Base-by-base conservation (phyloP, 1,284 basidiomycete species). In the Hymenochaete sp. region DNA sequence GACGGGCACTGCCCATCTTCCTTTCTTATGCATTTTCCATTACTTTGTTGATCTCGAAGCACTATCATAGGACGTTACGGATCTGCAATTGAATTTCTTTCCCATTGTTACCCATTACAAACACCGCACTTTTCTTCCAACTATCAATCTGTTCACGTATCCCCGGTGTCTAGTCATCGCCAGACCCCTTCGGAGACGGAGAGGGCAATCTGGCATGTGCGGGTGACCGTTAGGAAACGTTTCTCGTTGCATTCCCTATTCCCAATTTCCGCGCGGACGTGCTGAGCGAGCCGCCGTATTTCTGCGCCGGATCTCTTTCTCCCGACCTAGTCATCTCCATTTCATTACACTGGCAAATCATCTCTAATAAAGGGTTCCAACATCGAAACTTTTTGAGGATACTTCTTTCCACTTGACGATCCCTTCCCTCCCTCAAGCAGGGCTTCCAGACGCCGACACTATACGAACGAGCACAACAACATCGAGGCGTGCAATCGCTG, bases 81-180 rank as follows among this genome's bases (percentile, higher is more conserved):
- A 41, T 41, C 39, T 41, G 39, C 27, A 29, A 28, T 41, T 41
- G 13, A 28, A 26, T 27, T 5, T 40, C 39, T 28, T 29, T 41
- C 25, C 39, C 39, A 41, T 29, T 41, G 26, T 41, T 41, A 13
- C 18, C 26, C 26, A 29, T 21, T n/a, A n/a, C n/a, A n/a, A n/a
- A 27, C 25, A 18, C 26, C 8, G 22, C 13, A 27, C 25, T 29
- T 21, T 41, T 26, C 24, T 24, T 25, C 28, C n/a, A n/a, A n/a
- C 38, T 27, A n/a, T 39, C 21, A n/a, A 35, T 13, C n/a, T 35
- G n/a, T 35, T 35, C 6, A 18, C 8, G 33, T 35, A 18, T 35
- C 33, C 8, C 11, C 38, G 16, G n/a, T 24, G 14, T 5, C 18
- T 26, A 24, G 29, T 40, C 38, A 27, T 26, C 25, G 33, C 27